Percentiles rank a stretch among this genome's conserved stretches.
Evolutionary conservation across 1,284 basidiomycete species (phyloP).

Genomic region (Cutaneotrichosporon sp.): DNA sequence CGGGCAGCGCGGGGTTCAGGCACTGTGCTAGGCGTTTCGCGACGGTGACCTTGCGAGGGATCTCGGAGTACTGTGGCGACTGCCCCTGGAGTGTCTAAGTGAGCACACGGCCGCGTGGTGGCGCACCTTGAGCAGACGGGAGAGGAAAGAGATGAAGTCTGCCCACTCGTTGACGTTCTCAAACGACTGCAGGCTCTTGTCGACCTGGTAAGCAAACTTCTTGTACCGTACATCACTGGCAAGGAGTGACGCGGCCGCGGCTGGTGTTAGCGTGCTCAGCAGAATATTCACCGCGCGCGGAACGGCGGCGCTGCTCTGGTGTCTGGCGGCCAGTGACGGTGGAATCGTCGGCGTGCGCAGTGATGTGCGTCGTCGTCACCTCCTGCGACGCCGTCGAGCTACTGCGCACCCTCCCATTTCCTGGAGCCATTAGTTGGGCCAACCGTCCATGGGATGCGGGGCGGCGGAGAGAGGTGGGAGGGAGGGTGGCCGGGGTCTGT

Average conservation of each 20-base stretch:
- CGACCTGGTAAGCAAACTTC: slow-evolving; percentile 88
- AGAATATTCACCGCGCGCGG: slow-evolving; percentile 37
- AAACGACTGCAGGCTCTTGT: slow-evolving; percentile 87
- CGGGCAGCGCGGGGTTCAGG: slow-evolving; percentile 91
- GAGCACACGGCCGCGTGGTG: not conserved
- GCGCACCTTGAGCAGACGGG: slow-evolving; percentile 84
- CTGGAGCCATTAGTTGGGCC: slow-evolving; percentile 42
- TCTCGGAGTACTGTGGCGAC: slow-evolving; percentile 87
- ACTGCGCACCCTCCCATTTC: slow-evolving; percentile 33
- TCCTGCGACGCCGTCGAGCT: slow-evolving; percentile 34
- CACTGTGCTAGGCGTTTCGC: slow-evolving; percentile 95
- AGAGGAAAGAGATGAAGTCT: slow-evolving; percentile 97
- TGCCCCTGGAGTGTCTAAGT: slow-evolving; percentile 73
- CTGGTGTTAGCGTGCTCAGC: slow-evolving; percentile 18
- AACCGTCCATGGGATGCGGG: slow-evolving; percentile 42
- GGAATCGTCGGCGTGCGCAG: slow-evolving; percentile 34
- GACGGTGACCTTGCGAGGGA: slow-evolving; percentile 90
- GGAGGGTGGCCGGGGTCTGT: not conserved
- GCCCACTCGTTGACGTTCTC: slow-evolving; percentile 99
- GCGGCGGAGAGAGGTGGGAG: slow-evolving; percentile 26
- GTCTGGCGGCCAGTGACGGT: slow-evolving; percentile 38
- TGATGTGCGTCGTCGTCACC: slow-evolving; percentile 25
- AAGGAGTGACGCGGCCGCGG: slow-evolving; percentile 41
- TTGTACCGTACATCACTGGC: slow-evolving; percentile 84
- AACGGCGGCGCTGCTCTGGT: slow-evolving; percentile 42